Base-by-base conservation (phyloP, 768 basidiomycete species). In the Amanita muscaria region DNA sequence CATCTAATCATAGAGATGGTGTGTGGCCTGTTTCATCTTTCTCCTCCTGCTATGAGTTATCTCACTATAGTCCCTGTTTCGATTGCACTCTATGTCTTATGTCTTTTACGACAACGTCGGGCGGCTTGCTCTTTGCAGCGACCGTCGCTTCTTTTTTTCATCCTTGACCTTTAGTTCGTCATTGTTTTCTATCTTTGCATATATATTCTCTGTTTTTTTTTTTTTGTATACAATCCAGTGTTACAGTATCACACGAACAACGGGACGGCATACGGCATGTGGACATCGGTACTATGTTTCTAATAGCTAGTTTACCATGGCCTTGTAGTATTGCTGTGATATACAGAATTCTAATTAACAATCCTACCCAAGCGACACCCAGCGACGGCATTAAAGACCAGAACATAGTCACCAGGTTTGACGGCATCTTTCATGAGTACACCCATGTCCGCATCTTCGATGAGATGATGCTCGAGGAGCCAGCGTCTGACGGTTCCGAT, bases 371-470 rank as follows among this genome's bases (percentile, higher is more conserved):
- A 52, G 25, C 72, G 69, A 59, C 83, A 85, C 22, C 85, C 86
- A 50, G 71, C 71, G 4, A 85, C 77, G 6, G 78, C 80, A 54
- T 89, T 89, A 56, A 79, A 83, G 27, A 85, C 61, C 29, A 89
- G 66, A 2, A 84, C 74, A 64, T 65, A 73, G 51, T 87, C 83
- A n/a, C 77, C 76, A 11, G 68, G 56, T 36, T 58, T 51, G 19
- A 85, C 59, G 36, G 55, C 60, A 18, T 67, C 63, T 49, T 61
- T 66, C 10, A 57, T 69, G 42, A 86, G 49, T 15, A 62, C 56
- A 15, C 63, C 60, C 9, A 66, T 61, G 15, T 56, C 58, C 23
- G 72, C 77, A 56, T 83, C 82, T 6, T 61, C 54, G 29, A 88
- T 69, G 4, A 68, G 67, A 16, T 66, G 69, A 32, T 77, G 69